Base-by-base conservation (phyloP, 2,329 filamentous ascomycete genomes). In the Cytospora leucostoma region DNA sequence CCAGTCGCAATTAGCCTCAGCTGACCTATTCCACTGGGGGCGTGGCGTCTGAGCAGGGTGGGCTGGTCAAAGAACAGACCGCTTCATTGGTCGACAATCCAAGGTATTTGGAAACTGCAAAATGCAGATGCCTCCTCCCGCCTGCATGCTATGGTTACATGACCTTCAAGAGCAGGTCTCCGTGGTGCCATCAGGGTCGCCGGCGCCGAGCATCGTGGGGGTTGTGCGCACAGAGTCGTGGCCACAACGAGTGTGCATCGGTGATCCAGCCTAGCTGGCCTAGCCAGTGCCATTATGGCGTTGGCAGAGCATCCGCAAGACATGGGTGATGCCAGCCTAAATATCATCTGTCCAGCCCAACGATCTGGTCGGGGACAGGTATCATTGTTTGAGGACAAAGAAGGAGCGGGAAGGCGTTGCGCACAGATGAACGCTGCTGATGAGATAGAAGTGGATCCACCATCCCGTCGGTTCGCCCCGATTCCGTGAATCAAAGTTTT, bases 391-490 rank as follows among this genome's bases (percentile, higher is more conserved):
- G 44, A 47, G 11, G 38, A 44, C n/a, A 55, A 35, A 35, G 40
- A 61, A 37, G 19, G 27, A 34, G 10, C 7, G 19, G 32, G 44
- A 27, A 55, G 37, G 51, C 40, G 52, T 21, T 51, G 51, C 60
- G 60, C 60, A 65, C 59, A 63, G 63, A 63, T 54, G 38, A 27
- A 62, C 40, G 35, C 47, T 54, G 35, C 47, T 54, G 58, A 27
- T 40, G 60, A 62, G 44, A 52, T 56, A 49, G 52, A 17, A 52
- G 63, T 63, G 60, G 63, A 54, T 51, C 56, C 63, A 40, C 37
- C 57, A 35, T 65, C 60, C 49, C 44, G 60, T 59, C 63, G 63
- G 63, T 58, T 65, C 63, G 63, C 63, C 63, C 63, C 63, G 63
- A 52, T 33, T 65, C 63, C 63, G 63, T 56, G 34, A 59, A 47